A percentile compares a stretch with the other conserved stretches of the same genome.
These are phyloP conservation scores for Cenchrus fungigraminus DNA, from an alignment of 176 grass and related monocot genomes.

Conservation along the genomic window DNA sequence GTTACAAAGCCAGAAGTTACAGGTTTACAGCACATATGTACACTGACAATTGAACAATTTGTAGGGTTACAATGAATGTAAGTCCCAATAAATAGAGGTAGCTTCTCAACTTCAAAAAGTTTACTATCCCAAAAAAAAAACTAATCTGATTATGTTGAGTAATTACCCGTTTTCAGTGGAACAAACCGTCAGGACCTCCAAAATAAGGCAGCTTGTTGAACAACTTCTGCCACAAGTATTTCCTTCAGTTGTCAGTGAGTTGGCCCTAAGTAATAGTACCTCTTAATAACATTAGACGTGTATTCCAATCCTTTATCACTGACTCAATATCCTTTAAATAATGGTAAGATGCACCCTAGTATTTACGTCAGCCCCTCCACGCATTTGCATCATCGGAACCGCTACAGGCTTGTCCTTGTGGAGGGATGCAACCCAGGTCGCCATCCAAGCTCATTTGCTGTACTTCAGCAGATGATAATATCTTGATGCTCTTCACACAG, in stretches of 20 bases:
- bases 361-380: slow-evolving; percentile 71
- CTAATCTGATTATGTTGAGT: slow-evolving; percentile 39
- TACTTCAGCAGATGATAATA: slow-evolving; percentile 90
- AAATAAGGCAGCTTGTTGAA: slow-evolving; percentile 39
- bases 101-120: slow-evolving; percentile 27
- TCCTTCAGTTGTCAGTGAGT: slow-evolving; percentile 39
- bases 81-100: slow-evolving; percentile 18
- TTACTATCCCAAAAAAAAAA: background rate
- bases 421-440: slow-evolving; percentile 77
- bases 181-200: slow-evolving; percentile 40
- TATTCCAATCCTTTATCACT: slow-evolving; percentile 21
- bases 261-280: slow-evolving; percentile 33
- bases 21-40: slow-evolving; percentile 26
- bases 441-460: slow-evolving; percentile 98
- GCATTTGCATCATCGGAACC: slow-evolving; percentile 79
- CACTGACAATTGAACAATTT: slow-evolving; percentile 16
- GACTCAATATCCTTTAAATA: slow-evolving; percentile 44
- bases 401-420: slow-evolving; percentile 81
- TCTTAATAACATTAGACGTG: slow-evolving; percentile 29
- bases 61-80: slow-evolving; percentile 37
- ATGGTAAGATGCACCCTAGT: slow-evolving; percentile 55
- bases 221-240: slow-evolving; percentile 32
- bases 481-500: slow-evolving; percentile 98
- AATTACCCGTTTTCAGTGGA: slow-evolving; percentile 23
- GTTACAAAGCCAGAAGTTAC: background rate